Evolutionary conservation across 441 rosid species (phyloP), one percentile per base, ranked within the genome.

Genomic region (Biscutella auriculata): DNA sequence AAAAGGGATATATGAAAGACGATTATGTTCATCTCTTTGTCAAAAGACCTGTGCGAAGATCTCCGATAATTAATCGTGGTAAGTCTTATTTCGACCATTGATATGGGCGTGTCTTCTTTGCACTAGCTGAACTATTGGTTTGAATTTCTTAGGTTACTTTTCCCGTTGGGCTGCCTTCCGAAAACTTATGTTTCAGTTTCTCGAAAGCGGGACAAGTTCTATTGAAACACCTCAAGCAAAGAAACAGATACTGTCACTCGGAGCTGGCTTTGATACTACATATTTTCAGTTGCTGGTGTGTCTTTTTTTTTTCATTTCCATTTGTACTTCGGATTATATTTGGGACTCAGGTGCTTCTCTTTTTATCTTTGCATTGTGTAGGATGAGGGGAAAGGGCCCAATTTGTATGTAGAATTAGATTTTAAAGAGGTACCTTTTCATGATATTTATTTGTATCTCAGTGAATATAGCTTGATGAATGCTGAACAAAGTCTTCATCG

Each of bases 1-100:
- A 73, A 47, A 79, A 76, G 57, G 98, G 96, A 46, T 93, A 93
- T 72, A 85, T 89, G 80, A 82, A 77, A 73, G 99, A 89, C 76
- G 96, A 89, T 48, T 93, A 81, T 53, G 59, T 87, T 55, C 85
- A 75, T 70, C 77, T 87, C 41, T 93, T 93, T 70, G 99, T 89
- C 28, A 79, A 82, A 74, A 78, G 82, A 59, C 88, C 95, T 35
- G 88, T 93, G 67, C 81, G 84, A 70, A 76, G 99, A 74, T 85
- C 99, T 13, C 97, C 99, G 0, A 93, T 93, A 12, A 87, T 89
- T 46, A 93, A 93, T 65, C 87, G 97, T 49, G 99, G 98, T 85
- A 73, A 65, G 66, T 19, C 45, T 75, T 70, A n/a, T 17, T 26
- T 51, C 17, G 50, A 30, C 17, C 7, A 11, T 29, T 23, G 12